Conservation (phyloP, 2,329 filamentous ascomycete species). For the Teratosphaeria pseudoeucalypti region DNA sequence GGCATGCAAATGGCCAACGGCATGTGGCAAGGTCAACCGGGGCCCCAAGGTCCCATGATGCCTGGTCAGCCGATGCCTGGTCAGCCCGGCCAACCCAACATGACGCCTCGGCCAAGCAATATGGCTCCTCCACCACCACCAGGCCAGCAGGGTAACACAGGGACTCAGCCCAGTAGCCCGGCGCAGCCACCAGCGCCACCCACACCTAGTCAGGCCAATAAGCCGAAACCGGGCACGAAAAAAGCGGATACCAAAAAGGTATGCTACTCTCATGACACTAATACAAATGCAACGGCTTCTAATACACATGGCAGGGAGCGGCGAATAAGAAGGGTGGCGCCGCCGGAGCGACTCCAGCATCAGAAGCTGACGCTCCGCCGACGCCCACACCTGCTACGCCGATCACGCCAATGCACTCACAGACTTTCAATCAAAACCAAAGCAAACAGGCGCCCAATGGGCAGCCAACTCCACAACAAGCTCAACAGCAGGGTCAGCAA, state of each 20-base stretch:
- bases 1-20: constrained; percentile 31
- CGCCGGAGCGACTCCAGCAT: constrained; percentile 31
- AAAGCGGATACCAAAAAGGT: constrained; percentile 50
- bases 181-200: constrained; percentile 51
- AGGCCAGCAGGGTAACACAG: constrained; percentile 32
- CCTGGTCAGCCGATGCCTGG: constrained; percentile 33
- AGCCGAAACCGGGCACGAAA: constrained; percentile 63
- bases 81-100: constrained; percentile 40
- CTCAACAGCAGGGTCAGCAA: constrained; percentile 1
- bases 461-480: constrained; percentile 17
- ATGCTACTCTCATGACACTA: constrained; percentile 47
- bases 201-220: constrained; percentile 63
- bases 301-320: constrained; percentile 2
- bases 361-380: constrained; percentile 35
- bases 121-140: constrained; percentile 46
- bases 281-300: constrained; percentile 5
- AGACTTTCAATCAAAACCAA: constrained; percentile 29
- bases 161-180: constrained; percentile 39
- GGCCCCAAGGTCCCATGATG: constrained; percentile 28
- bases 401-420: constrained; percentile 33
- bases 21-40: constrained; percentile 22
- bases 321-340: constrained; percentile 6
- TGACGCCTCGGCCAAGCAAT: constrained; percentile 55
- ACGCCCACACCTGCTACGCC: constrained; percentile 41
- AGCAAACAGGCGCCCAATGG: constrained; percentile 26